phyloP scores from a whole-genome alignment of 805 yeast genomes.

The Candida hungchunana region DNA sequence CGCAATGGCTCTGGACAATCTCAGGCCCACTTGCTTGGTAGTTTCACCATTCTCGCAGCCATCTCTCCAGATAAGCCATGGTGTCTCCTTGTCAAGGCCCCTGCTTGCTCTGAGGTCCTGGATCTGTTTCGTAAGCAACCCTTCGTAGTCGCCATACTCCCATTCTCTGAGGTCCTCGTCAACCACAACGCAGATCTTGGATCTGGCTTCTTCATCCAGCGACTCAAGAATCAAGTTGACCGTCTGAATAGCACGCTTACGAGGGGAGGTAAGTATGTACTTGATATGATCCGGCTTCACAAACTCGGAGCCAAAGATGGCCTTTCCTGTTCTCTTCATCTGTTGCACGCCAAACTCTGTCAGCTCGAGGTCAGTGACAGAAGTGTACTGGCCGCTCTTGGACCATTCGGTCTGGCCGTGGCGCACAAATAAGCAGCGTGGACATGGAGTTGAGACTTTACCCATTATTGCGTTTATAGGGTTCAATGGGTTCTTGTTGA shows the following conservation, averaged over 20 bases:
- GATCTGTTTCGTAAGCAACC: constrained; percentile 66
- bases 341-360: constrained; percentile 76
- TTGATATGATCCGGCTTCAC: constrained; percentile 62
- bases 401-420: constrained; percentile 98
- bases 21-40: constrained; percentile 56
- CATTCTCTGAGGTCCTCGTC: constrained; percentile 83
- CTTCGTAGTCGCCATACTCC: constrained; percentile 97
- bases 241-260: constrained; percentile 75
- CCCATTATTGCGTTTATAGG: constrained; percentile 6
- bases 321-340: constrained; percentile 68
- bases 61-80: constrained; percentile 85
- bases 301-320: constrained; percentile 60
- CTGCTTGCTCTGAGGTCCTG: constrained; percentile 49
- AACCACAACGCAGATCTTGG: constrained; percentile 40
- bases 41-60: constrained; percentile 93
- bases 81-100: constrained; percentile 47
- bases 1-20: constrained; percentile 69
- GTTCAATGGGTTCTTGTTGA: background rate
- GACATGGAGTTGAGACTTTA: constrained; percentile 44
- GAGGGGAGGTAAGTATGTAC: constrained; percentile 73
- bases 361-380: constrained; percentile 75
- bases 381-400: constrained; percentile 86
- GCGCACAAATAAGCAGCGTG: constrained; percentile 69
- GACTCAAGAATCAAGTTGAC: constrained; percentile 55
- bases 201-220: constrained; percentile 39